Conservation (phyloP, 2,329 filamentous ascomycete genomes). For the Byssoonygena ceratinophila region DNA sequence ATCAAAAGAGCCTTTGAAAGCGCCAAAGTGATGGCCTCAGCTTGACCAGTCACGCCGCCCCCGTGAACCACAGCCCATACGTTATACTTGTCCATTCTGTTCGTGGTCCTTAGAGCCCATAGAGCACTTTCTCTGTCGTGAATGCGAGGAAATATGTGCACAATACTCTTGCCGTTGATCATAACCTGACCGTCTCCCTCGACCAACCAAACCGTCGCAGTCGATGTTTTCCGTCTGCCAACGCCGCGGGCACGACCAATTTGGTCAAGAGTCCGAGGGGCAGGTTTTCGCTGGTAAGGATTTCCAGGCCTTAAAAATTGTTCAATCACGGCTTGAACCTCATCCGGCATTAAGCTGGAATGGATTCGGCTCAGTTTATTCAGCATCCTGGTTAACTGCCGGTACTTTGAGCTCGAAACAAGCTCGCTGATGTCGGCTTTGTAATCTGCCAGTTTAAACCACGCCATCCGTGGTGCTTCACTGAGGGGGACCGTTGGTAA, state of each 20-base stretch:
- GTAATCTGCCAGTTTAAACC: slow-evolving; percentile 68
- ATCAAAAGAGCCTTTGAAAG: slow-evolving; percentile 77
- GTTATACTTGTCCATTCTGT: slow-evolving; percentile 90
- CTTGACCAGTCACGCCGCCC: slow-evolving; percentile 88
- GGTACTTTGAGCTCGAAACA: slow-evolving; percentile 67
- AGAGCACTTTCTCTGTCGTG: slow-evolving; percentile 91
- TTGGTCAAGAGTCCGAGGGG: slow-evolving; percentile 55
- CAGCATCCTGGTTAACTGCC: slow-evolving; percentile 62
- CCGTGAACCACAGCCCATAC: slow-evolving; percentile 77
- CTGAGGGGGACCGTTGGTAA: slow-evolving; percentile 58
- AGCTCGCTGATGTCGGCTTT: slow-evolving; percentile 59
- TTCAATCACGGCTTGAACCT: slow-evolving; percentile 54
- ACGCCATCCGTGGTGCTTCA: slow-evolving; percentile 63
- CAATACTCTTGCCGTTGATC: slow-evolving; percentile 80
- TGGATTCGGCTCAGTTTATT: slow-evolving; percentile 78
- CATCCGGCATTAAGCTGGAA: slow-evolving; percentile 60
- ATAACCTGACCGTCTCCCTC: slow-evolving; percentile 85
- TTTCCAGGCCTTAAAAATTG: slow-evolving; percentile 67
- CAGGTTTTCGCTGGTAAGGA: slow-evolving; percentile 54
- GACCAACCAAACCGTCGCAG: slow-evolving; percentile 75
- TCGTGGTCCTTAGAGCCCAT: slow-evolving; percentile 76
- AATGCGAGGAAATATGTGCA: slow-evolving; percentile 69
- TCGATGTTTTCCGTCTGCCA: slow-evolving; percentile 78
- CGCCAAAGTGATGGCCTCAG: slow-evolving; percentile 84
- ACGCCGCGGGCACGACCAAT: slow-evolving; percentile 69